Base-by-base conservation (phyloP, 2,329 filamentous ascomycete species). In the Penicillium olsonii region DNA sequence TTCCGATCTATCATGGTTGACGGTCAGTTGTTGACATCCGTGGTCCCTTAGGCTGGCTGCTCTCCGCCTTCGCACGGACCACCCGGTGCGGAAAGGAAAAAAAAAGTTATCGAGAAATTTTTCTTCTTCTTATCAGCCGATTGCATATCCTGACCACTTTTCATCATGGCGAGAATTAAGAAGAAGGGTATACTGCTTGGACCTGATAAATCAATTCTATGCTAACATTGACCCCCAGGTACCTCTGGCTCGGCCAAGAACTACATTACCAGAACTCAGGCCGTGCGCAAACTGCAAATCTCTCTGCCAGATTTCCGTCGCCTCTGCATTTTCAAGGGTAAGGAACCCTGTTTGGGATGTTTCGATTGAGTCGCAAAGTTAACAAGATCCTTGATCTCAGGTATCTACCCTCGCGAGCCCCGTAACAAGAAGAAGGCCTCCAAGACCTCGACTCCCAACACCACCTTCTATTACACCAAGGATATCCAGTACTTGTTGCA, bases 401-500 rank as follows among this genome's bases (percentile, higher is more conserved):
- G 92, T 65, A 97, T 99, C 72, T 99, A 96, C 75, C 94, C 94
- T 59, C 88, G 94, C 67, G 94, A 99, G 79, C 94, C 94, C 57
- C 85, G 94, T 68, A 96, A 88, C 78, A 92, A 91, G 80, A 96
- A 95, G 80, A 96, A 96, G 83, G 94, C 89, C 35, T 90, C 88
- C 68, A 96, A 95, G 75, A 90, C 89, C 52, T 85, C 91, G 20
- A 96, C 89, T 29, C 85, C 87, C 54, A 92, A 88, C 48, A 97
- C 92, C 22, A 99, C 94, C 55, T 99, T 97, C 71, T 87, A 87
- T 76, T 87, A 86, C 74, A 84, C 92, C 69, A 96, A 95, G 78
- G 94, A 99, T 71, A 96, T 99, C 62, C 92, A 97, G 75, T 99
- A 96, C 67, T 87, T 99, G 44, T 85, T 97, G 52, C 94, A 99